Percentiles rank a stretch among this genome's conserved stretches.
Conservation (phyloP, 2,329 filamentous ascomycete species). For the Fusarium tjaetaba region DNA sequence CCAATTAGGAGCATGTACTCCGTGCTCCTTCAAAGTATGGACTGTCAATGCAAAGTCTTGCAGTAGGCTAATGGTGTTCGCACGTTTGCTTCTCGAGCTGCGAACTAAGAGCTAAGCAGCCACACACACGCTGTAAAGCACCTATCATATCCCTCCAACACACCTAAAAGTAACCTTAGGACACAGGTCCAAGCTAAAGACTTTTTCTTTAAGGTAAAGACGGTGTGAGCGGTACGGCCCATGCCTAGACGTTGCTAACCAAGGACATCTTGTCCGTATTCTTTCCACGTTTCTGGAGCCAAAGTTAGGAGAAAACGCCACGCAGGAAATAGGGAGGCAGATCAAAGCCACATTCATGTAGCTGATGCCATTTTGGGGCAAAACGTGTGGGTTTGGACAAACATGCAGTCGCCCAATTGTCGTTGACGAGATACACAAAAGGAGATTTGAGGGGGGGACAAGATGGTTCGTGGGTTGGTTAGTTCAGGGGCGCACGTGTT, state of each 20-base stretch:
- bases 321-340: neutral
- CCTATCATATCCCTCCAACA: neutral
- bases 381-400: neutral
- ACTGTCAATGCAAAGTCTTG: neutral
- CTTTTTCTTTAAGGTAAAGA: neutral
- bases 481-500: neutral
- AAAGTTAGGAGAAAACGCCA: neutral
- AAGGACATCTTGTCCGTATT: neutral
- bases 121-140: neutral
- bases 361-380: neutral
- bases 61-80: neutral
- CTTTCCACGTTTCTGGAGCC: neutral
- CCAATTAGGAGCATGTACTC: neutral
- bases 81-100: neutral
- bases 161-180: neutral
- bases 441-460: neutral
- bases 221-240: conserved; percentile 36
- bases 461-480: neutral
- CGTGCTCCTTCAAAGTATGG: neutral
- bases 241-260: conserved; percentile 14
- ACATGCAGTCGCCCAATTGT: conserved; percentile 6
- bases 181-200: neutral
- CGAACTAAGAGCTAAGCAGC: neutral
- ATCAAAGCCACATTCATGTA: conserved; percentile 14
- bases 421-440: neutral